Evolutionary conservation across 1,284 basidiomycete species (phyloP), one percentile per base, ranked within the genome.

Genomic region (Takashimella koratensis): DNA sequence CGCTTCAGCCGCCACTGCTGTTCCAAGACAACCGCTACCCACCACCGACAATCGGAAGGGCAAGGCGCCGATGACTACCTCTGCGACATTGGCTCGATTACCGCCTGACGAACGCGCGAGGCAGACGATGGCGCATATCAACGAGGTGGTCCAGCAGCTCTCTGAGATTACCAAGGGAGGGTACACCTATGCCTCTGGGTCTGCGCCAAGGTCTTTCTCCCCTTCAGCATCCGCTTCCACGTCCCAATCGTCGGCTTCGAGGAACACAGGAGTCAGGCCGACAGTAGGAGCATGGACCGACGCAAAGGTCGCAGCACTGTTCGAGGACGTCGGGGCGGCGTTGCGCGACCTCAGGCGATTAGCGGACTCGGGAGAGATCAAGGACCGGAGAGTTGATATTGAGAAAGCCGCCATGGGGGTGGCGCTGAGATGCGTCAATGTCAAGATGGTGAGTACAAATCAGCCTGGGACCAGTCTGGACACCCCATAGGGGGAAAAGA

Each of bases 381-480:
- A 10, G 56, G 54, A 6, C 36, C 46, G 3, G 66, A 65, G 44
- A 60, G 56, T 64, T n/a, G 62, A 67, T 12, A 53, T 72, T 20
- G 68, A 73, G 51, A 62, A 56, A 30, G 60, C 57, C 1, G 54
- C 54, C 10, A 47, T 63, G 36, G 56, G 51, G 20, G 40, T 71
- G 3, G 54, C 60, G 2, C 19, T 42, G 5, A 64, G 59, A 44
- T 60, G 56, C 25, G 12, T 68, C 11, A 30, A 45, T 2, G 23
- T 70, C 19, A 59, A 63, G 41, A 66, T 70, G 65, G 70, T 72
- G 53, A 56, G 67, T 61, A 11, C 2, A n/a, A 42, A 10, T 3
- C 8, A n/a, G n/a, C n/a, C n/a, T n/a, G n/a, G n/a, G n/a, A n/a
- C n/a, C n/a, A n/a, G n/a, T n/a, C n/a, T n/a, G n/a, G n/a, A n/a